phyloP scores from a whole-genome alignment of 768 basidiomycete species.

The Lactifluus piperatus region DNA sequence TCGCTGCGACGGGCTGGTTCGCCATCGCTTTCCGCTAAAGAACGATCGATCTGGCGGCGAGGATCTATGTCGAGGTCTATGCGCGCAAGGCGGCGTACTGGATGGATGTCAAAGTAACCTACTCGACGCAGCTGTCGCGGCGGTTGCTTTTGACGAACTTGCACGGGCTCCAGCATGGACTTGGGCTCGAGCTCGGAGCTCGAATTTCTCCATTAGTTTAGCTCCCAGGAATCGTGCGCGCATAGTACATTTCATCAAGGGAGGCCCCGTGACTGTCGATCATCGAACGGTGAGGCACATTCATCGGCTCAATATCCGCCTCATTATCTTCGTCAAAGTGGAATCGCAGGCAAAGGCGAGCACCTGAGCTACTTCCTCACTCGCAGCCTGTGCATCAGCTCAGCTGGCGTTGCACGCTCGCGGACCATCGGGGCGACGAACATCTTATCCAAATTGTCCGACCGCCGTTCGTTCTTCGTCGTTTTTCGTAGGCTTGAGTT shows the following conservation, averaged over 20 bases:
- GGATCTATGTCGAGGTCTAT: background rate
- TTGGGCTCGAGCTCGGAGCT: background rate
- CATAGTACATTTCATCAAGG: background rate
- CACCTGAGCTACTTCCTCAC: slow-evolving; percentile 64
- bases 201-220: background rate
- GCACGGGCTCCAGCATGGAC: slow-evolving; percentile 6
- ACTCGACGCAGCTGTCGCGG: slow-evolving; percentile 27
- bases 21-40: slow-evolving; percentile 22
- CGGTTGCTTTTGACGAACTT: slow-evolving; percentile 15
- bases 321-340: slow-evolving; percentile 32
- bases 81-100: slow-evolving; percentile 45
- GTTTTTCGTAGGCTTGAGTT: slow-evolving; percentile 9
- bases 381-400: slow-evolving; percentile 62
- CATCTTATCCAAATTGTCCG: slow-evolving; percentile 48
- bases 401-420: slow-evolving; percentile 30
- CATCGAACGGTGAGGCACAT: slow-evolving; percentile 10
- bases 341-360: slow-evolving; percentile 38
- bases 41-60: slow-evolving; percentile 8
- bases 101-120: slow-evolving; percentile 75
- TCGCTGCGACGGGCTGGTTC: slow-evolving; percentile 16
- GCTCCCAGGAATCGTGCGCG: slow-evolving; percentile 7
- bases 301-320: slow-evolving; percentile 23
- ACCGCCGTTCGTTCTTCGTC: slow-evolving; percentile 34
- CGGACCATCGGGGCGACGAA: slow-evolving; percentile 22
- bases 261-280: slow-evolving; percentile 1